Evolutionary conservation across 768 basidiomycete species (phyloP), one percentile per base, ranked within the genome.

Genomic region (Hericium coralloides): DNA sequence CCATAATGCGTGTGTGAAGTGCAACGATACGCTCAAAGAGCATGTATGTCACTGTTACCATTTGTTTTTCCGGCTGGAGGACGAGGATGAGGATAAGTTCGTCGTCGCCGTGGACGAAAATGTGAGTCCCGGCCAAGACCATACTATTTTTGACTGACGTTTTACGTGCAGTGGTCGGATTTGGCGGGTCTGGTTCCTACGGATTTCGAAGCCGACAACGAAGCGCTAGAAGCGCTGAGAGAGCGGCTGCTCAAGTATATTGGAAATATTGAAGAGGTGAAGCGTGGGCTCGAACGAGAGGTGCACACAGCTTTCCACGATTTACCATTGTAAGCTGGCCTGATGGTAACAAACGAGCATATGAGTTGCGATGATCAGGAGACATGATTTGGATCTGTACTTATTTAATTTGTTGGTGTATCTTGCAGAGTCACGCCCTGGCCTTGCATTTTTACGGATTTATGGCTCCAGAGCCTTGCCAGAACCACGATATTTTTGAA

Each of bases 31-130:
- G 7, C 53, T 37, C 20, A 52, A 43, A 37, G 60, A 61, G 41
- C 49, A 48, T 45, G 38, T 55, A 10, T n/a, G n/a, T 4, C 36
- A 55, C 25, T 6, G 38, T 7, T 62, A 52, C 49, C 54, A 56
- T 26, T 43, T 63, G 25, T 59, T 63, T 36, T 20, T 63, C 2
- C 57, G 54, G 17, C 47, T 63, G 12, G 52, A 63, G 52, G 62
- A 63, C 12, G 62, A 63, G 12, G 39, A 47, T 10, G 48, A 38
- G 8, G 20, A 41, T 2, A 55, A 52, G 6, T 41, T 63, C 12
- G 53, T 49, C n/a, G 62, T 55, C 22, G 20, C 38, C 0, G 60
- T 61, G 2, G 62, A 63, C 15, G 52, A 61, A 38, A 58, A 59
- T 7, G 62, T 61, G 41, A 20, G 62, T 38, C 22, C 25, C 45